phyloP scores from a whole-genome alignment of 768 basidiomycete species.

The Tremella fuciformis region DNA sequence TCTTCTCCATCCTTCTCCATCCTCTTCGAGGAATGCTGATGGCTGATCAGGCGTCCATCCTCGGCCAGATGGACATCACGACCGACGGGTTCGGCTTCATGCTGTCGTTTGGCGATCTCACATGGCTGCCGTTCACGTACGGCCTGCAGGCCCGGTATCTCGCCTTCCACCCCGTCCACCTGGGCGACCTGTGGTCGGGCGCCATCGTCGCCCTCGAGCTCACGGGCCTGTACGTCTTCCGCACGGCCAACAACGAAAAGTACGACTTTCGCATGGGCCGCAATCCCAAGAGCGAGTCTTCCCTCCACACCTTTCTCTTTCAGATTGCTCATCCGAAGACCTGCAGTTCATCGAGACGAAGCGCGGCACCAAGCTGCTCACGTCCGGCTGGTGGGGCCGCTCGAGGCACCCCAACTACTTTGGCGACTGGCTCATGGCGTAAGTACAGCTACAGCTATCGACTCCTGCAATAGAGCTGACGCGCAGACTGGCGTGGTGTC shows the following conservation, averaged over 20 bases:
- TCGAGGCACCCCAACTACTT: slow-evolving; percentile 73
- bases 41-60: slow-evolving; percentile 66
- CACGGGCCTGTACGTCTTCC: slow-evolving; percentile 86
- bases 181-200: slow-evolving; percentile 62
- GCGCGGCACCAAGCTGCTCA: slow-evolving; percentile 83
- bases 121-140: slow-evolving; percentile 94
- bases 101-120: slow-evolving; percentile 86
- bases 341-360: slow-evolving; percentile 74
- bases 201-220: slow-evolving; percentile 65
- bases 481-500: slow-evolving; percentile 63
- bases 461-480: too few relatives aligned
- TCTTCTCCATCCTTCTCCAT: slow-evolving; percentile 4
- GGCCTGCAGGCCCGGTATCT: slow-evolving; percentile 91
- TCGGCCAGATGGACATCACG: slow-evolving; percentile 96
- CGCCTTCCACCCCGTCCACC: slow-evolving; percentile 78
- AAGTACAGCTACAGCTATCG: slow-evolving; percentile 25
- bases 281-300: slow-evolving; percentile 80
- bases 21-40: background rate
- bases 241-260: slow-evolving; percentile 85
- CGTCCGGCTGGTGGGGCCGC: slow-evolving; percentile 95
- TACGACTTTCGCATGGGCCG: slow-evolving; percentile 88
- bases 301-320: background rate
- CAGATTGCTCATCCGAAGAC: slow-evolving; percentile 56
- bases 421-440: slow-evolving; percentile 54
- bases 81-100: slow-evolving; percentile 99